Conservation (phyloP, 768 basidiomycete species). For the Tricholoma bakamatsutake region DNA sequence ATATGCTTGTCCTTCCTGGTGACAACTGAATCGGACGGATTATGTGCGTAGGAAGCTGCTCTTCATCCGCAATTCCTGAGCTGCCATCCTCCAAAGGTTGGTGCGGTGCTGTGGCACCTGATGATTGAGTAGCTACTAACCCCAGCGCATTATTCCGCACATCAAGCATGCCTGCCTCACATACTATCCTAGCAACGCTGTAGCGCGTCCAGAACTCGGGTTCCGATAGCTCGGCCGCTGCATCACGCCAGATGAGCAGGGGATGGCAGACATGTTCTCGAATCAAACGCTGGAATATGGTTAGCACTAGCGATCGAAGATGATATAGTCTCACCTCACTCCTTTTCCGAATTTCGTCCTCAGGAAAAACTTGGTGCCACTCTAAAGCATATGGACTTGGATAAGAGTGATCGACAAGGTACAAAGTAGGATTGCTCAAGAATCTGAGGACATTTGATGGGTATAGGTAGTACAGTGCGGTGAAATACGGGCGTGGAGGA, state of each 20-base stretch:
- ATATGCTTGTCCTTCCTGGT: constrained; percentile 38
- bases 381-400: constrained; percentile 57
- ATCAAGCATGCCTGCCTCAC: constrained; percentile 66
- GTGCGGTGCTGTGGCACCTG: constrained; percentile 1
- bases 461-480: constrained; percentile 82
- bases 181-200: constrained; percentile 54
- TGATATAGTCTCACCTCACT: constrained; percentile 49
- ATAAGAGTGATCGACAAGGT: constrained; percentile 46
- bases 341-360: constrained; percentile 62
- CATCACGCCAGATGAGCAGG: constrained; percentile 61
- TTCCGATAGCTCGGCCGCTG: constrained; percentile 54
- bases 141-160: constrained; percentile 51
- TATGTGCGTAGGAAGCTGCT: constrained; percentile 22
- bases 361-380: constrained; percentile 69
- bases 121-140: constrained; percentile 27
- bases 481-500: constrained; percentile 63
- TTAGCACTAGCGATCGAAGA: constrained; percentile 2
- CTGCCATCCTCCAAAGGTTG: neutral
- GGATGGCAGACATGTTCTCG: constrained; percentile 73
- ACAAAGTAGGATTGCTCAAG: constrained; percentile 59
- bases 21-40: constrained; percentile 31
- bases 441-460: constrained; percentile 86
- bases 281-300: constrained; percentile 48
- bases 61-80: constrained; percentile 14
- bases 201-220: constrained; percentile 65